A percentile compares a stretch with the other conserved stretches of the same genome.
Conservation (phyloP, 371 early-diverging fungal species). For the Rhizopus microsporus region DNA sequence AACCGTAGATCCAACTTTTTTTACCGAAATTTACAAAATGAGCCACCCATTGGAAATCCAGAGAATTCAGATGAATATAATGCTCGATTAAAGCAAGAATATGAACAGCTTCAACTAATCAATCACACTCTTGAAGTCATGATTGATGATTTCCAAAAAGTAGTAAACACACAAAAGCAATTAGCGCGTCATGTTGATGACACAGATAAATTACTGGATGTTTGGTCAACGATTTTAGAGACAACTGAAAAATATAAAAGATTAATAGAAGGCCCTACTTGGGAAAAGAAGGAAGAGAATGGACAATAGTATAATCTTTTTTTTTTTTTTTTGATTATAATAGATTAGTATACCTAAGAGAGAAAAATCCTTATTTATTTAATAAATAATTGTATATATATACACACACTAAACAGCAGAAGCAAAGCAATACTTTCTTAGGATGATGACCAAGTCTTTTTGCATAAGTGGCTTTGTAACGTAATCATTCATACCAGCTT, state of each 20-base stretch:
- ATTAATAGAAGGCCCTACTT: constrained; percentile 33
- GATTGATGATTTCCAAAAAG: constrained; percentile 25
- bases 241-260: constrained; percentile 40
- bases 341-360: not conserved
- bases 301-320: too few relatives aligned
- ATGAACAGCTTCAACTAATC: constrained; percentile 25
- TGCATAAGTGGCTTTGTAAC: constrained; percentile 51
- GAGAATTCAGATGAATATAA: constrained; percentile 33
- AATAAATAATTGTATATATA: not conserved
- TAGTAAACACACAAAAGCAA: constrained; percentile 23
- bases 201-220: constrained; percentile 37
- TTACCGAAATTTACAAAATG: constrained; percentile 5
- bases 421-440: constrained; percentile 31
- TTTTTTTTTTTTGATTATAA: not conserved
- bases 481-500: constrained; percentile 62
- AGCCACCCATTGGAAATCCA: constrained; percentile 33
- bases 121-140: constrained; percentile 31
- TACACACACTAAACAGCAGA: not conserved
- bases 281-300: constrained; percentile 18
- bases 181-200: constrained; percentile 35
- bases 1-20: constrained; percentile 18
- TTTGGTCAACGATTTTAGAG: constrained; percentile 38
- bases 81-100: constrained; percentile 29
- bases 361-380: not conserved
- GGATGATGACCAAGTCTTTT: constrained; percentile 37